A percentile compares a stretch with the other conserved stretches of the same genome.
phyloP scores from a whole-genome alignment of 805 yeast genomes.

The Nakazawaea holstii region DNA sequence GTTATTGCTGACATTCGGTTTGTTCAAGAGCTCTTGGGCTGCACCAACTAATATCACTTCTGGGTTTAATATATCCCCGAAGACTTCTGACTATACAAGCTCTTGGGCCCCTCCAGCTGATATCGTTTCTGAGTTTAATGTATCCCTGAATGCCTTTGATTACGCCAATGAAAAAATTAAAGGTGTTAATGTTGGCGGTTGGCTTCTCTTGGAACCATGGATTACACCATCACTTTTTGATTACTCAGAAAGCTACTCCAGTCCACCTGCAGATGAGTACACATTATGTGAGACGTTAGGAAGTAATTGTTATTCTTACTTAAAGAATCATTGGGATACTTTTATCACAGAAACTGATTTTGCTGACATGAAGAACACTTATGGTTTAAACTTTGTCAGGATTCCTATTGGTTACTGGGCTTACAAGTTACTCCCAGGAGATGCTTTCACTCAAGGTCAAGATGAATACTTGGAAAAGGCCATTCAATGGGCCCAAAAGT shows the following conservation, averaged over 20 bases:
- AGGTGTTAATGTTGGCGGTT: conserved; percentile 65
- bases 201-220: conserved; percentile 68
- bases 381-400: conserved; percentile 63
- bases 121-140: too few relatives aligned
- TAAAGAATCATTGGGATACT: conserved; percentile 49
- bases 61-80: too few relatives aligned
- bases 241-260: conserved; percentile 28
- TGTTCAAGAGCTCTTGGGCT: too few relatives aligned
- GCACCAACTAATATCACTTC: too few relatives aligned
- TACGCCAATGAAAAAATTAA: conserved; percentile 13
- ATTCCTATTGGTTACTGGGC: conserved; percentile 85
- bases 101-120: too few relatives aligned
- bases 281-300: conserved; percentile 47
- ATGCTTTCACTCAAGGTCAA: conserved; percentile 65
- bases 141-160: not conserved
- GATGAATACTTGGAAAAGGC: conserved; percentile 59
- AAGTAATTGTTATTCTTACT: conserved; percentile 25
- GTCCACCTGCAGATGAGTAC: conserved; percentile 57
- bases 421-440: conserved; percentile 40
- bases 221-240: conserved; percentile 61
- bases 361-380: conserved; percentile 33
- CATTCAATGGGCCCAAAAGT: conserved; percentile 59
- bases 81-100: too few relatives aligned
- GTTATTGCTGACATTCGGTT: too few relatives aligned
- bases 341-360: conserved; percentile 60